Percentiles rank a stretch among this genome's conserved stretches.
phyloP scores from a whole-genome alignment of 441 rosid genomes.

The Corymbia calophylla region DNA sequence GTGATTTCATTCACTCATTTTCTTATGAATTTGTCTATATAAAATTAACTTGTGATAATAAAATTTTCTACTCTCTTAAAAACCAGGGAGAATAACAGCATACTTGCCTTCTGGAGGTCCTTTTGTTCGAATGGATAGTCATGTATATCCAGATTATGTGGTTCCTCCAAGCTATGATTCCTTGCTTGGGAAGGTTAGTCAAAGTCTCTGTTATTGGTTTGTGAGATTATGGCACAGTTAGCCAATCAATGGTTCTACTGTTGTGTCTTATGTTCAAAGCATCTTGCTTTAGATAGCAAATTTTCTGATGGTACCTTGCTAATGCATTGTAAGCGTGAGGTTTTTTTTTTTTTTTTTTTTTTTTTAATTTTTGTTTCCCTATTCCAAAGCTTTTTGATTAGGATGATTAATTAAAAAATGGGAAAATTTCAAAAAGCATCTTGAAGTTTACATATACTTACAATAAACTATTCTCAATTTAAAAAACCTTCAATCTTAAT shows the following conservation, averaged over 20 bases:
- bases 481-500: not conserved
- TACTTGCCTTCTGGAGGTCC: conserved; percentile 99
- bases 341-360: not conserved
- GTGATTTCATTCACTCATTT: not conserved
- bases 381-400: not conserved
- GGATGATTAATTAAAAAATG: not conserved
- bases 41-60: not conserved
- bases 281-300: not conserved
- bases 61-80: not conserved
- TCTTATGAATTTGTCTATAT: not conserved
- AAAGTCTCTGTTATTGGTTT: not conserved
- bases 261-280: not conserved
- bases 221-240: not conserved
- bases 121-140: conserved; percentile 98
- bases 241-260: not conserved
- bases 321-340: not conserved
- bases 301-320: not conserved
- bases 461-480: not conserved
- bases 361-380: no score
- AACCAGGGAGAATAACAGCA: conserved; percentile 83
- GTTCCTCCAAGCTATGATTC: conserved; percentile 99
- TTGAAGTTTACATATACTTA: not conserved
- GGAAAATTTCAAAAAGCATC: not conserved
- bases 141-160: conserved; percentile 89
- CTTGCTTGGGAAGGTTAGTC: conserved; percentile 84